phyloP scores from a whole-genome alignment of 495 filamentous ascomycete species.

The Xylaria castorea region DNA sequence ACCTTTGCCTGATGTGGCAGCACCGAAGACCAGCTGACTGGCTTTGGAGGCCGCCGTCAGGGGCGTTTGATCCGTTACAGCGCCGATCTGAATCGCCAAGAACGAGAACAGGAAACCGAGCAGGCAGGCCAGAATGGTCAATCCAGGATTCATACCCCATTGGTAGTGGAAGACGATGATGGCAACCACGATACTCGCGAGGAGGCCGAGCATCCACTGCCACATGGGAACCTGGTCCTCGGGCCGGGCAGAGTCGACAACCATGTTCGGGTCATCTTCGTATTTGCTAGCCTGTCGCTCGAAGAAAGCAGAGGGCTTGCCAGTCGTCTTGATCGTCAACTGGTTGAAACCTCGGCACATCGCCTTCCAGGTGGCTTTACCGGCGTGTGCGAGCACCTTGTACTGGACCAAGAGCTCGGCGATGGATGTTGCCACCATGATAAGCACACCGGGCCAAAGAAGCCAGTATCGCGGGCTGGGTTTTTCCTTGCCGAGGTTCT shows the following conservation, averaged over 20 bases:
- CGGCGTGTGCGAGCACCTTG: constrained; percentile 61
- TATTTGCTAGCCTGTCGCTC: constrained; percentile 47
- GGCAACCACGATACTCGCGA: constrained; percentile 58
- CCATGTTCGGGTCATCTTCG: constrained; percentile 41
- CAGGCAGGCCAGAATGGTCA: constrained; percentile 65
- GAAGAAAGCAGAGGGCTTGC: constrained; percentile 56
- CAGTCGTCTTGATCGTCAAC: constrained; percentile 40
- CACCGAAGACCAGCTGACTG: constrained; percentile 71
- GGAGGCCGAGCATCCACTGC: constrained; percentile 64
- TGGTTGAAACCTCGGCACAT: constrained; percentile 52
- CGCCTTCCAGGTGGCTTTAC: constrained; percentile 58
- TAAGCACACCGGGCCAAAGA: constrained; percentile 70
- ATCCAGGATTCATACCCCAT: constrained; percentile 66
- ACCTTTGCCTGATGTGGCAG: constrained; percentile 59
- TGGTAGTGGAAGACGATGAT: constrained; percentile 67
- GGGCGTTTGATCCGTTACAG: constrained; percentile 67
- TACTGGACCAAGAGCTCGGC: constrained; percentile 68
- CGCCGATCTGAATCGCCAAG: constrained; percentile 69
- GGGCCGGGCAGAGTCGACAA: constrained; percentile 59
- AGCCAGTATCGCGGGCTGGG: constrained; percentile 71
- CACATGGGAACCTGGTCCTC: constrained; percentile 66
- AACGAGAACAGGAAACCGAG: constrained; percentile 74
- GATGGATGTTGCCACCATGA: constrained; percentile 68
- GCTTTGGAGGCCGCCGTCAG: constrained; percentile 70
- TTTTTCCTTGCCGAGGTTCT: constrained; percentile 49